These are phyloP conservation scores for Globisporangium canariense DNA, from an alignment of 352 stramenopile genomes.

Conservation along the genomic window DNA sequence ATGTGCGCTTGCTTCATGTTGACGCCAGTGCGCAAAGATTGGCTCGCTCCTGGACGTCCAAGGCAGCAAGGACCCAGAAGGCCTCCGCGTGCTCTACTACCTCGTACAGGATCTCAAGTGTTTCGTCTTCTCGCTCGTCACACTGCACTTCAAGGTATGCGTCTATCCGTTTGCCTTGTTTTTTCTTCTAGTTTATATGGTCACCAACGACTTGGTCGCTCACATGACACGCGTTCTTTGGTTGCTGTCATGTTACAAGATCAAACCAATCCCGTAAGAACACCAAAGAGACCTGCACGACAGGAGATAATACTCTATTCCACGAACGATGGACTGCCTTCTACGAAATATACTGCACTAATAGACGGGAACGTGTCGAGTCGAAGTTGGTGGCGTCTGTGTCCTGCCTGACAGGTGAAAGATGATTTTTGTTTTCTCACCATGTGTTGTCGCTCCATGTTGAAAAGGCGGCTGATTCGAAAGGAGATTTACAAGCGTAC, in stretches of 20 bases:
- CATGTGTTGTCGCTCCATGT: background rate
- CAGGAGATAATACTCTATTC: background rate
- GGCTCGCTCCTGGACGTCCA: conserved; percentile 93
- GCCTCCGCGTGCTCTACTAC: conserved; percentile 95
- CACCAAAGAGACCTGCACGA: background rate
- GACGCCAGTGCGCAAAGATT: conserved; percentile 91
- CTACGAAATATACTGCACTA: conserved; percentile 1
- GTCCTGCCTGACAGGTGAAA: background rate
- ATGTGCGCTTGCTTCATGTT: background rate
- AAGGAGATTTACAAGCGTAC: too few species aligned
- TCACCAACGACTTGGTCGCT: background rate
- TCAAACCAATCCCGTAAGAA: conserved; percentile 91
- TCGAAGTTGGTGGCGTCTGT: background rate
- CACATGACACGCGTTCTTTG: background rate
- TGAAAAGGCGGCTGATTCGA: too few species aligned
- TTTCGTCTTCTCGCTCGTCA: conserved; percentile 96
- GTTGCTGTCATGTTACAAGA: conserved; percentile 57
- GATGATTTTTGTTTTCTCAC: background rate
- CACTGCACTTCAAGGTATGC: conserved; percentile 94
- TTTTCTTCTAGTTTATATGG: too few species aligned
- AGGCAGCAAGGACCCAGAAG: conserved; percentile 94
- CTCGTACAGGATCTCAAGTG: conserved; percentile 97
- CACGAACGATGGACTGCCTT: background rate
- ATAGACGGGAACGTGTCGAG: background rate
- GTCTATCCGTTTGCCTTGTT: background rate